A percentile compares a stretch with the other conserved stretches of the same genome.
Conservation (phyloP, 805 yeast genomes). For the Kazachstania viticola region DNA sequence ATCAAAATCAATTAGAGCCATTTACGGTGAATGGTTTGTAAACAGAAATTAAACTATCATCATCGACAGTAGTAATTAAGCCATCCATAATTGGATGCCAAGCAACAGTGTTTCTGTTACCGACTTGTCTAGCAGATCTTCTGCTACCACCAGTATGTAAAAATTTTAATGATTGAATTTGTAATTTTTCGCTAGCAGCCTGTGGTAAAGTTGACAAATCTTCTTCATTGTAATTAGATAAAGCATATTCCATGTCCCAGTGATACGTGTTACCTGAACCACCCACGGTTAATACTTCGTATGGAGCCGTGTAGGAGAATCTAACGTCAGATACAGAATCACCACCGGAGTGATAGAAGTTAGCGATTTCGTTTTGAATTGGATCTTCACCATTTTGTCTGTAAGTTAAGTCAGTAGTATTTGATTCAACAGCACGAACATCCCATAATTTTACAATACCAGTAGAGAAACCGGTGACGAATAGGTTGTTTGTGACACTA, state of each 20-base stretch:
- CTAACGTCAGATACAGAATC: slow-evolving; percentile 21
- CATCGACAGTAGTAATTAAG: slow-evolving; percentile 24
- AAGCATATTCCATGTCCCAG: slow-evolving; percentile 26
- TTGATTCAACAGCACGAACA: slow-evolving; percentile 16
- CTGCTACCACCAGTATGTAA: slow-evolving; percentile 23
- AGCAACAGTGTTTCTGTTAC: slow-evolving; percentile 20
- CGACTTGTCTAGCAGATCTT: slow-evolving; percentile 12
- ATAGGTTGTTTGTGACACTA: slow-evolving; percentile 14
- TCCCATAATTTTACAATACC: slow-evolving; percentile 23
- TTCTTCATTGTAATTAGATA: slow-evolving; percentile 33
- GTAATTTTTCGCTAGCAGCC: slow-evolving; percentile 27
- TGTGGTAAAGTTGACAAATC: slow-evolving; percentile 32
- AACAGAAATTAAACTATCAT: slow-evolving; percentile 20
- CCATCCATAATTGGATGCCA: slow-evolving; percentile 25
- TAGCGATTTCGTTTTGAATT: slow-evolving; percentile 13
- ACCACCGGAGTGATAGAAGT: slow-evolving; percentile 17
- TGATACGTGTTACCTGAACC: slow-evolving; percentile 21
- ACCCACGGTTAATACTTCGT: slow-evolving; percentile 20
- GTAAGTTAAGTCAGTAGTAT: slow-evolving; percentile 10
- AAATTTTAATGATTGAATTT: slow-evolving; percentile 19
- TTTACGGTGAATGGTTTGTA: slow-evolving; percentile 20
- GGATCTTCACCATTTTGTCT: slow-evolving; percentile 16
- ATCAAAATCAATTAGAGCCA: too few relatives aligned
- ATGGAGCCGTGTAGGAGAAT: slow-evolving; percentile 15
- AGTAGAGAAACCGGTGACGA: slow-evolving; percentile 19